Conservation (phyloP, 2,329 filamentous ascomycete species). For the Aspergillus texensis region DNA sequence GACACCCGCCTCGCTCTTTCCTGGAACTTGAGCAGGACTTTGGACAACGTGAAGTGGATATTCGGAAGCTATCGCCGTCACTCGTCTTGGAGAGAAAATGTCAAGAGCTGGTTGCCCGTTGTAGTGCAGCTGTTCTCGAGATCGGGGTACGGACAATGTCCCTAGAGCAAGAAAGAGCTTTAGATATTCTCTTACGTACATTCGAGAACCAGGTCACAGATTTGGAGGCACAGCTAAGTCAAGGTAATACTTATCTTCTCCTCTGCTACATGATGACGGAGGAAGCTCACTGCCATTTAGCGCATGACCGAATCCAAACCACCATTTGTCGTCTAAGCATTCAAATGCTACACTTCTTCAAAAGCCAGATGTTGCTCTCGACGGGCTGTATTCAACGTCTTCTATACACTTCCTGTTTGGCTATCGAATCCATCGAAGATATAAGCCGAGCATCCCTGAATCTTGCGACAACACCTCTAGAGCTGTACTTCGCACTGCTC, state of each 20-base stretch:
- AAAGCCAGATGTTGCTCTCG: constrained; percentile 30
- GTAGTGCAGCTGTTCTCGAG: constrained; percentile 38
- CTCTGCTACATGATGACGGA: neutral
- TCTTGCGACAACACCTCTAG: constrained; percentile 30
- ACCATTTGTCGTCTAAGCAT: constrained; percentile 36
- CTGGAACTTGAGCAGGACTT: constrained; percentile 41
- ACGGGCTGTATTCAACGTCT: constrained; percentile 31
- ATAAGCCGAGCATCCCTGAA: constrained; percentile 23
- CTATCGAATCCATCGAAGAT: constrained; percentile 33
- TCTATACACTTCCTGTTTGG: constrained; percentile 31
- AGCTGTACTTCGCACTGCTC: constrained; percentile 34
- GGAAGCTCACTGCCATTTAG: constrained; percentile 20
- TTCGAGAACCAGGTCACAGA: constrained; percentile 42
- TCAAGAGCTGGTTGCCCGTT: constrained; percentile 40
- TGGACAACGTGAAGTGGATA: constrained; percentile 35
- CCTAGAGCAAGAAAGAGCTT: constrained; percentile 39
- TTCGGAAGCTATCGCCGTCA: constrained; percentile 36
- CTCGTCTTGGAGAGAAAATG: constrained; percentile 43
- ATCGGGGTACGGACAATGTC: constrained; percentile 44
- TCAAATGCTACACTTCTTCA: constrained; percentile 41
- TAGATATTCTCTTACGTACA: constrained; percentile 40
- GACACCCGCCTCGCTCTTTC: constrained; percentile 38
- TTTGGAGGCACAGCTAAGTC: constrained; percentile 35
- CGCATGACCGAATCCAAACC: constrained; percentile 34
- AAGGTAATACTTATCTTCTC: constrained; percentile 26